Conservation (phyloP, 192 early-diverging fungal species). For the Backusella morwellensis region DNA sequence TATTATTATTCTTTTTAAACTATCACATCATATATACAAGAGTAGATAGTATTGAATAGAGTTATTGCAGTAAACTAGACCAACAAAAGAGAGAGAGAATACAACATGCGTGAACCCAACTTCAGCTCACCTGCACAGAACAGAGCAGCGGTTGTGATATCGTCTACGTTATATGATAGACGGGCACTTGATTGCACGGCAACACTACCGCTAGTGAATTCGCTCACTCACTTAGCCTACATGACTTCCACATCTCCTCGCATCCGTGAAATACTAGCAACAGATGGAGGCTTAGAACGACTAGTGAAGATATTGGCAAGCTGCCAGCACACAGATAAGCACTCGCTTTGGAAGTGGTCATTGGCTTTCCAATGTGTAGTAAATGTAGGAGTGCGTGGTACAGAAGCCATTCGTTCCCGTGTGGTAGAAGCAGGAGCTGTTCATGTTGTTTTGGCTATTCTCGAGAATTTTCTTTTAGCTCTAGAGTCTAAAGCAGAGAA, state of each 20-base stretch:
- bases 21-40: neutral
- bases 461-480: conserved; percentile 60
- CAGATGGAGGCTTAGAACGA: conserved; percentile 90
- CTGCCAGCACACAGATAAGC: conserved; percentile 53
- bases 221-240: conserved; percentile 87
- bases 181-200: conserved; percentile 90
- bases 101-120: conserved; percentile 77
- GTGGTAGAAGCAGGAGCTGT: conserved; percentile 87
- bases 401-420: conserved; percentile 72
- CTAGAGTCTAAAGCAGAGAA: conserved; percentile 54
- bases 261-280: conserved; percentile 76
- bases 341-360: conserved; percentile 80
- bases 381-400: conserved; percentile 85
- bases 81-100: neutral
- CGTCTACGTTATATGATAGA: conserved; percentile 84
- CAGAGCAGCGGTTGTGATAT: conserved; percentile 77
- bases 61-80: neutral
- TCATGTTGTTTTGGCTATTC: conserved; percentile 74
- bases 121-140: conserved; percentile 77
- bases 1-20: neutral
- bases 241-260: conserved; percentile 79
- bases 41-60: neutral
- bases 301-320: conserved; percentile 75
- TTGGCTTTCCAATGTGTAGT: conserved; percentile 83
- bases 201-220: conserved; percentile 82